A percentile compares a stretch with the other conserved stretches of the same genome.
phyloP scores from a whole-genome alignment of 495 filamentous ascomycete species.

The Podospora pseudoanserina region DNA sequence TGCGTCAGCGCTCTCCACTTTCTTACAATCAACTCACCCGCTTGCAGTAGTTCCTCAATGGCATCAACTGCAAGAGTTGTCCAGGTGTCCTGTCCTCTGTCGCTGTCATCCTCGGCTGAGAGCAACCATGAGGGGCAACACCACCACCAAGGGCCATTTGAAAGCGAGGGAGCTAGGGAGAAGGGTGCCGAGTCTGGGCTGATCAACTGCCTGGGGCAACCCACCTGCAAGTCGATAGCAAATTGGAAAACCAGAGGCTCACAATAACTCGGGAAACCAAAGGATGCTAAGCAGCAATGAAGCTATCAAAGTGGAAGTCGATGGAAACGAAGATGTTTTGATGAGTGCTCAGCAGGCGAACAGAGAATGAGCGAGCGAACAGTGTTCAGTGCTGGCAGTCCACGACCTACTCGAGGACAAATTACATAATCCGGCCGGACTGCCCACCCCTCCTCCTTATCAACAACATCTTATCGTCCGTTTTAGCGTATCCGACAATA shows the following conservation, averaged over 20 bases:
- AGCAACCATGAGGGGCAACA: too few relatives aligned
- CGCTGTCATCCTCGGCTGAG: neutral
- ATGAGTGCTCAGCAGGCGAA: neutral
- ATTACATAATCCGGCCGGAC: conserved; percentile 24
- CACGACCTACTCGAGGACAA: conserved; percentile 18
- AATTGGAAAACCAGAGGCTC: neutral
- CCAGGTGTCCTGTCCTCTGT: neutral
- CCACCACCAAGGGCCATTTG: neutral
- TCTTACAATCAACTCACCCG: neutral
- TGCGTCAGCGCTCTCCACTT: conserved; percentile 21
- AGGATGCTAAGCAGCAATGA: neutral
- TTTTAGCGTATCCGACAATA: conserved; percentile 12
- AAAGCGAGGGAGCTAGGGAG: neutral
- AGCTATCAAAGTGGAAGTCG: neutral
- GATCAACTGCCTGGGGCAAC: conserved; percentile 18
- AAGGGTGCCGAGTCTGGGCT: conserved; percentile 12
- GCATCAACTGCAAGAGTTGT: neutral
- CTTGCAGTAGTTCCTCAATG: neutral
- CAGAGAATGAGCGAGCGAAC: neutral
- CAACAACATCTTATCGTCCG: neutral
- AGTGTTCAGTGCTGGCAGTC: conserved; percentile 20
- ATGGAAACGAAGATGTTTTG: neutral
- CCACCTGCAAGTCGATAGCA: conserved; percentile 14
- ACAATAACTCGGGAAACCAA: neutral
- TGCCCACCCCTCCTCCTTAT: conserved; percentile 1